phyloP scores from a whole-genome alignment of 208 protist genomes.

The Vickermania spadyakhi region DNA sequence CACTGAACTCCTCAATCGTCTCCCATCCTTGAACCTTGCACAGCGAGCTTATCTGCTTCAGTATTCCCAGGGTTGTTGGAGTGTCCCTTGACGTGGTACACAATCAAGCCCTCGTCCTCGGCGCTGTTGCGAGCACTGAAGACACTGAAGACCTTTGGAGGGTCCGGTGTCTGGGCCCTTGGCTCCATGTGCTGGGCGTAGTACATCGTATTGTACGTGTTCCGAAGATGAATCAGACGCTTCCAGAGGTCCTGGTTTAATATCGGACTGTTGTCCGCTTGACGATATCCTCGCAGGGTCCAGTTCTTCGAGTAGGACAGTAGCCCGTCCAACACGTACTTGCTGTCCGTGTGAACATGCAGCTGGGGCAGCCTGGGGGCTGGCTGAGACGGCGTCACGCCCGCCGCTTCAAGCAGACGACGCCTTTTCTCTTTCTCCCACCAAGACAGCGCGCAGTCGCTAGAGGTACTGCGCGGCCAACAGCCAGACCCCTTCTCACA shows the following conservation, averaged over 20 bases:
- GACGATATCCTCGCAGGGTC: constrained; percentile 43
- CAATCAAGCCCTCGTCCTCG: constrained; percentile 22
- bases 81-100: constrained; percentile 68
- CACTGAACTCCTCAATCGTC: no score
- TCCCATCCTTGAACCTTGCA: background rate
- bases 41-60: constrained; percentile 41
- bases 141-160: constrained; percentile 1
- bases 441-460: no score
- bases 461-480: no score
- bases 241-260: constrained; percentile 25
- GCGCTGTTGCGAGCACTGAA: constrained; percentile 20
- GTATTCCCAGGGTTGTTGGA: constrained; percentile 59
- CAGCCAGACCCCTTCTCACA: no score
- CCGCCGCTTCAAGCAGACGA: no score
- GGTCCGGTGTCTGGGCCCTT: constrained; percentile 5
- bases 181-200: constrained; percentile 9
- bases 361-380: constrained; percentile 26
- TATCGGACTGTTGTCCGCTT: constrained; percentile 13
- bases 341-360: constrained; percentile 65
- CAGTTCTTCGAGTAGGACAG: constrained; percentile 43
- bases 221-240: constrained; percentile 6
- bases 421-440: no score
- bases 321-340: constrained; percentile 61
- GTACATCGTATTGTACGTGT: constrained; percentile 3
- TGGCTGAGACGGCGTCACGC: background rate